Base-by-base conservation (phyloP, 352 stramenopile genomes). In the Halophytophthora batemanensis region DNA sequence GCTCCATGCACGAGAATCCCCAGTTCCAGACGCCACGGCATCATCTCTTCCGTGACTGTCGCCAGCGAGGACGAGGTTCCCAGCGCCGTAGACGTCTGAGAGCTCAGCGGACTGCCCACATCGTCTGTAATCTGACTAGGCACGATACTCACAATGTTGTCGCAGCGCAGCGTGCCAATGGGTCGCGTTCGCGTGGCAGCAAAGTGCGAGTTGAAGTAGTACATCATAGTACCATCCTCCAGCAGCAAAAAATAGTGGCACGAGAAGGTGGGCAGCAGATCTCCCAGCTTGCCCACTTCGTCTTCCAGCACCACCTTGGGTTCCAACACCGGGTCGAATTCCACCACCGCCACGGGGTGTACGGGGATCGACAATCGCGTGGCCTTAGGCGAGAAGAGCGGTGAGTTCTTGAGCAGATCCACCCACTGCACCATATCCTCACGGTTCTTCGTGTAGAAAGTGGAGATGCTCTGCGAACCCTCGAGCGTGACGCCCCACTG, bases 371-470 rank as follows among this genome's bases (percentile, higher is more conserved):
- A 92, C 7, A 89, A 53, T 3, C 79, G 72, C 2, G 65, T 69
- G 2, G 72, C 55, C 36, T 77, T 70, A 10, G 62, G 47, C 2
- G 67, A 80, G 58, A 93, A 95, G 21, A 93, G 58, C 11, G 80
- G 81, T 38, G 71, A 90, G 53, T 95, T 95, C 64, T 95, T 95
- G 18, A 95, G 69, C 47, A 93, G 43, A 60, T 95, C 83, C 23
- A 95, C 59, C 85, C 85, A 95, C 52, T 93, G 79, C 12, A 76
- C 48, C 79, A 93, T 86, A 50, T 95, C 83, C 13, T 86, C 69
- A 17, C 69, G 66, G 48, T 76, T 86, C 29, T 81, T 72, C 23
- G 84, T 88, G 62, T 90, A 93, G 48, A 93, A 95, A 6, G 82
- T 93, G 54, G 93, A 91, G 31, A 95, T 89, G 39, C 69, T 89